phyloP scores from a whole-genome alignment of 2,329 filamentous ascomycete species.

The Sclerotinia spermophila region DNA sequence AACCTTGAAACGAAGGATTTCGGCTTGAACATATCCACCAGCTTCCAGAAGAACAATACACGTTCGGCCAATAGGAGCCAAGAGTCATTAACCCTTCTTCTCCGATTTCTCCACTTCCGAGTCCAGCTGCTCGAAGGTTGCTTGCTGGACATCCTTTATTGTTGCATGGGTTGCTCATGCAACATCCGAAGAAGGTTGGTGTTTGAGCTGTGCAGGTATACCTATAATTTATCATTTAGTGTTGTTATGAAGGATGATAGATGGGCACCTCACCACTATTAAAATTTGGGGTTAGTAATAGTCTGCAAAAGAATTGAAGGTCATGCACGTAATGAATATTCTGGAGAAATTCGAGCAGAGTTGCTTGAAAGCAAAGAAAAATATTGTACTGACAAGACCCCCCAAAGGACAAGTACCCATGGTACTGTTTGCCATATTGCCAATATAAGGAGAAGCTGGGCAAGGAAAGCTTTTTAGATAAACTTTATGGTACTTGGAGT shows the following conservation, averaged over 20 bases:
- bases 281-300: neutral
- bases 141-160: slow-evolving; percentile 18
- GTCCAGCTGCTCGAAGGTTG: slow-evolving; percentile 22
- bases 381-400: neutral
- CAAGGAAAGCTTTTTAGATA: neutral
- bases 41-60: slow-evolving; percentile 19
- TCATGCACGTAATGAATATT: neutral
- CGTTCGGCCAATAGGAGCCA: slow-evolving; percentile 23
- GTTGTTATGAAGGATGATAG: neutral
- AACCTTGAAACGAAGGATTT: slow-evolving; percentile 25
- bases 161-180: slow-evolving; percentile 25
- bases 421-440: neutral
- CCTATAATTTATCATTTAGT: slow-evolving; percentile 9
- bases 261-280: neutral
- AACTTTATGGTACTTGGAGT: neutral
- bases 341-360: no score
- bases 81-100: neutral
- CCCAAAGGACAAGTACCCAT: slow-evolving; percentile 9
- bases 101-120: slow-evolving; percentile 16
- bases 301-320: neutral
- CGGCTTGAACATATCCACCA: slow-evolving; percentile 21
- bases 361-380: neutral
- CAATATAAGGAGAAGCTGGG: neutral
- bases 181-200: slow-evolving; percentile 26
- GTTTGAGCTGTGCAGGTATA: slow-evolving; percentile 24